These are phyloP conservation scores for Epichloe typhina DNA, from an alignment of 2,329 filamentous ascomycete species.

Conservation along the genomic window DNA sequence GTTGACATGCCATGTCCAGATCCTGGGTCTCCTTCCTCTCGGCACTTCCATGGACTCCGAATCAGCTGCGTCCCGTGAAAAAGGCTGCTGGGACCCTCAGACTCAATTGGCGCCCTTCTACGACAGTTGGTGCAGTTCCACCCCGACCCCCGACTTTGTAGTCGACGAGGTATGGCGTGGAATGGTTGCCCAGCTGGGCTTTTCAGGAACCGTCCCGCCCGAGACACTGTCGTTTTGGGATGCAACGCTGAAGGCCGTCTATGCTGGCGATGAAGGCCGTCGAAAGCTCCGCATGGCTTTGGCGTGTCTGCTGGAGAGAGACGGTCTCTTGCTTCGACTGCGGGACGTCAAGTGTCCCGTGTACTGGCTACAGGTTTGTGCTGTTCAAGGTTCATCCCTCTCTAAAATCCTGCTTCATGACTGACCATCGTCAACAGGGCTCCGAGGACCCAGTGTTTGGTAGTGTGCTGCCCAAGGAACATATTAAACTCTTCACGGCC, in stretches of 20 bases:
- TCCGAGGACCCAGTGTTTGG: constrained; percentile 32
- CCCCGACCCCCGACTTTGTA: constrained; percentile 32
- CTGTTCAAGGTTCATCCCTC: background rate
- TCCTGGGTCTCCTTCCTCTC: constrained; percentile 33
- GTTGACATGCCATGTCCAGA: constrained; percentile 16
- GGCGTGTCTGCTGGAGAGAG: constrained; percentile 30
- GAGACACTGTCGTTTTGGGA: constrained; percentile 32
- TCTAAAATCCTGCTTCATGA: background rate
- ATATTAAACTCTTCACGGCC: constrained; percentile 36
- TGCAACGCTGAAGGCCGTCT: constrained; percentile 30
- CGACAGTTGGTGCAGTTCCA: constrained; percentile 26
- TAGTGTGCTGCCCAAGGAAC: constrained; percentile 26
- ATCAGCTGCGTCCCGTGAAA: constrained; percentile 29
- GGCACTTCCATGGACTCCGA: constrained; percentile 42
- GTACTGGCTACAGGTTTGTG: constrained; percentile 35
- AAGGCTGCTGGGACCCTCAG: constrained; percentile 37
- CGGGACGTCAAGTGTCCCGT: constrained; percentile 36
- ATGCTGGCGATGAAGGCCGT: constrained; percentile 36
- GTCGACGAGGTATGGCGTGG: constrained; percentile 32
- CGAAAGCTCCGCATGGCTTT: constrained; percentile 33
- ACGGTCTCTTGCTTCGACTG: constrained; percentile 32
- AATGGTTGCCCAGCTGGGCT: constrained; percentile 31
- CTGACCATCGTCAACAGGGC: constrained; percentile 20
- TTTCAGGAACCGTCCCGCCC: constrained; percentile 25
- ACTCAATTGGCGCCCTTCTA: constrained; percentile 28